Conservation (phyloP, 2,329 filamentous ascomycete species). For the Botryotinia globosa region DNA sequence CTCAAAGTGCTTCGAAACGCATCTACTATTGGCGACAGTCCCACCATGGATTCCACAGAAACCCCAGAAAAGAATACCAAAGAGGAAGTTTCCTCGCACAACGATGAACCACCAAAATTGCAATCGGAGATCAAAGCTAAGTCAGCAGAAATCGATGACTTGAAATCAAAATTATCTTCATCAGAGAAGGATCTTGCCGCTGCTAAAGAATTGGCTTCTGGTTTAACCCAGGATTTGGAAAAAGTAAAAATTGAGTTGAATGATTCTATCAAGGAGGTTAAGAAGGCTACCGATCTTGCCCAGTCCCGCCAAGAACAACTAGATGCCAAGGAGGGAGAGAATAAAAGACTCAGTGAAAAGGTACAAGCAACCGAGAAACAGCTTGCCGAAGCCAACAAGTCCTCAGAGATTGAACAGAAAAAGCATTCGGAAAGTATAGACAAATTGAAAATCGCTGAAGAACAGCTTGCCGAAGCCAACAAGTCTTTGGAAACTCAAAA, state of each 20-base stretch:
- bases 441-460: conserved; percentile 31
- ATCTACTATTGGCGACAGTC: conserved; percentile 39
- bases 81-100: conserved; percentile 89
- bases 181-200: conserved; percentile 69
- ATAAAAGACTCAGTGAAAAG: conserved; percentile 33
- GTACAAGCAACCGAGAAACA: conserved; percentile 31
- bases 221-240: conserved; percentile 52
- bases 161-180: conserved; percentile 65
- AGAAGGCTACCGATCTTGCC: conserved; percentile 53
- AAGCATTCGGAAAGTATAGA: background rate
- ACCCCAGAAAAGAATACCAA: conserved; percentile 38
- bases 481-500: conserved; percentile 30
- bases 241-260: conserved; percentile 55
- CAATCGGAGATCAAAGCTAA: conserved; percentile 71
- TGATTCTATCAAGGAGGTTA: conserved; percentile 63
- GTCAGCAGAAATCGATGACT: conserved; percentile 64
- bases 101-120: conserved; percentile 80
- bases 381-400: conserved; percentile 28
- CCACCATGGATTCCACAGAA: conserved; percentile 22
- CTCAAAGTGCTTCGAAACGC: conserved; percentile 52
- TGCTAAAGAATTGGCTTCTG: conserved; percentile 66
- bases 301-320: conserved; percentile 28
- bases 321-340: conserved; percentile 32
- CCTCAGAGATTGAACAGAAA: conserved; percentile 30
- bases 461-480: conserved; percentile 30